These are phyloP conservation scores for Fallopia convolvulus DNA, from an alignment of 148 eudicot genomes.

Conservation along the genomic window DNA sequence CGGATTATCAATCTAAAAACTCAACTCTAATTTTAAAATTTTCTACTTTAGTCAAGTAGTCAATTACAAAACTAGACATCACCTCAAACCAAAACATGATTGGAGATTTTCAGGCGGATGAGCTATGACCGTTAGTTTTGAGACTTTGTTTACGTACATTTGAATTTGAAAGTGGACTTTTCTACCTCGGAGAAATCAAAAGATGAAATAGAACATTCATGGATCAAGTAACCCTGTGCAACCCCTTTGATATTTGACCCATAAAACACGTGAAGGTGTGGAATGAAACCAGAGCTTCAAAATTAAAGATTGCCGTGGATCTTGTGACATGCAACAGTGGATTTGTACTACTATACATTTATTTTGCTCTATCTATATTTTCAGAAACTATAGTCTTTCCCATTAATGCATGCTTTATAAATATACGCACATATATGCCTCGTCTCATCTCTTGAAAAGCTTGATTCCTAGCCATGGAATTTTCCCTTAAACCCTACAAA, in stretches of 20 bases:
- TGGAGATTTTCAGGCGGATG: too few relatives aligned
- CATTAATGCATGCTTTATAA: neutral
- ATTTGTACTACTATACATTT: neutral
- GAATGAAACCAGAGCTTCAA: neutral
- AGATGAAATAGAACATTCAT: neutral
- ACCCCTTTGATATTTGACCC: neutral
- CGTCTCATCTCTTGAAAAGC: too few relatives aligned
- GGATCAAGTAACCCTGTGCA: neutral
- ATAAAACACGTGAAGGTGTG: neutral
- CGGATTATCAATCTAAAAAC: too few relatives aligned
- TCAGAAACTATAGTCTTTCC: neutral
- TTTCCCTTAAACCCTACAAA: neutral
- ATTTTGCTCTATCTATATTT: neutral
- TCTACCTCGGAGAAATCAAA: neutral
- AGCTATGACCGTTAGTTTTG: too few relatives aligned
- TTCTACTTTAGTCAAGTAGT: too few relatives aligned
- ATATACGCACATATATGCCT: neutral
- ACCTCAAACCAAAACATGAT: too few relatives aligned
- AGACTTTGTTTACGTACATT: neutral
- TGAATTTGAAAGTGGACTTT: neutral
- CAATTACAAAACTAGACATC: too few relatives aligned
- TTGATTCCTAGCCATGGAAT: neutral
- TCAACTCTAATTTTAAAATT: too few relatives aligned
- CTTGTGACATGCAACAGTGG: conserved; percentile 5
- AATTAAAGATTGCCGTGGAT: conserved; percentile 3